Evolutionary conservation across 2,329 filamentous ascomycete genomes (phyloP).

Genomic region (Amphichorda felina): DNA sequence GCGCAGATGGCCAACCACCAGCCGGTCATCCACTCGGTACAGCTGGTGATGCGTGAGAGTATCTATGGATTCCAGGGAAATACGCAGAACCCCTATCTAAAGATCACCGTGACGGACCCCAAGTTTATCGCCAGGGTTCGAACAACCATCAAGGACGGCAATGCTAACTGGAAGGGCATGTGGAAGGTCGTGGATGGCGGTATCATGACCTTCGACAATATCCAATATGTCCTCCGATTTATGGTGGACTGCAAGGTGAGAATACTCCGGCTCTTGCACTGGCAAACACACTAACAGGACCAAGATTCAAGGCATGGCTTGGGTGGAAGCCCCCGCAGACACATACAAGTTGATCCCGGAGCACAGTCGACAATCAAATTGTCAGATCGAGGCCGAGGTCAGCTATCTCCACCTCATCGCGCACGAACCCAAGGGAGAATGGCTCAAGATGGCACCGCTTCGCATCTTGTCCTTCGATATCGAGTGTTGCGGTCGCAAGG

Average conservation of each 20-base stretch:
- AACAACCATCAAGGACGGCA: constrained; percentile 58
- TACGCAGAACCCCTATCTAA: constrained; percentile 80
- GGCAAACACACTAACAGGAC: constrained; percentile 7
- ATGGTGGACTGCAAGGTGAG: constrained; percentile 89
- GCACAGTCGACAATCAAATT: constrained; percentile 70
- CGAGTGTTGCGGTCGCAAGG: constrained; percentile 94
- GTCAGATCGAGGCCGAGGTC: constrained; percentile 87
- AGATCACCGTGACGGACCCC: constrained; percentile 84
- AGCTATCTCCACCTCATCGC: constrained; percentile 75
- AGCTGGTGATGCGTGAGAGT: constrained; percentile 76
- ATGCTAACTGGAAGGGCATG: constrained; percentile 80
- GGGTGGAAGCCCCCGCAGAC: constrained; percentile 73
- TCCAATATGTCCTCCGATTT: constrained; percentile 89
- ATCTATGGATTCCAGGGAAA: constrained; percentile 94
- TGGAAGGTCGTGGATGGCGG: constrained; percentile 63
- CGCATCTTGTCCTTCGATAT: constrained; percentile 96
- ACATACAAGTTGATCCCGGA: constrained; percentile 61
- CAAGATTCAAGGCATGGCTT: constrained; percentile 87
- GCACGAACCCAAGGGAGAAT: constrained; percentile 82
- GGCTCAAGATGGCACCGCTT: constrained; percentile 94
- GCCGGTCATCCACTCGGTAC: constrained; percentile 66
- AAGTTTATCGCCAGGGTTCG: constrained; percentile 72
- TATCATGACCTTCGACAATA: constrained; percentile 87
- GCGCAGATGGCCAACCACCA: constrained; percentile 62
- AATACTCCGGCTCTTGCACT: no score